Conservation (phyloP, 2,329 filamentous ascomycete species). For the Botryosphaeria dothidea region DNA sequence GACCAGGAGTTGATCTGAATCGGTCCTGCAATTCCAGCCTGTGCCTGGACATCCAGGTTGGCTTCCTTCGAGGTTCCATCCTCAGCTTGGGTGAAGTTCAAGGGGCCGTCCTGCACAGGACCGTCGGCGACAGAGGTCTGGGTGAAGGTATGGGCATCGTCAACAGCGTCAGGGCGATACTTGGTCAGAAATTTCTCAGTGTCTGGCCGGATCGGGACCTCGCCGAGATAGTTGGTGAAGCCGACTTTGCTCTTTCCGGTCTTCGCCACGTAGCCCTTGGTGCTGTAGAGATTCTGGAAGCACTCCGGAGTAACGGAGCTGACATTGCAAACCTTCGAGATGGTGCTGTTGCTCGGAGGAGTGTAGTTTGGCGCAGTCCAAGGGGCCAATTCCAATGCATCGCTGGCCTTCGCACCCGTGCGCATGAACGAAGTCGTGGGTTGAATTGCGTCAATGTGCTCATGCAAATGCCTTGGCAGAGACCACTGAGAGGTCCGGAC, state of each 20-base stretch:
- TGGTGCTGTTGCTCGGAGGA: conserved; percentile 3
- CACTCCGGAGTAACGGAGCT: conserved; percentile 53
- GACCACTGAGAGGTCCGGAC: conserved; percentile 43
- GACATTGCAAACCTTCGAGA: conserved; percentile 24
- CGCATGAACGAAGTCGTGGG: conserved; percentile 52
- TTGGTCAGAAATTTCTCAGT: conserved; percentile 47
- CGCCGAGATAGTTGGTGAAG: conserved; percentile 56
- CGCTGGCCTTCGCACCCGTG: conserved; percentile 19
- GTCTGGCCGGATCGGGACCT: conserved; percentile 54
- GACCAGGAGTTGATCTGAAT: conserved; percentile 60
- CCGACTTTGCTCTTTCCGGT: conserved; percentile 50
- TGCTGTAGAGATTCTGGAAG: conserved; percentile 56
- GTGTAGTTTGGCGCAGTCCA: neutral
- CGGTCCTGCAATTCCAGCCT: conserved; percentile 56
- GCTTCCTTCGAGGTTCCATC: conserved; percentile 52
- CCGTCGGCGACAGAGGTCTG: conserved; percentile 32
- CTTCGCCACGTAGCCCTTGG: conserved; percentile 53
- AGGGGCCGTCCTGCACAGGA: conserved; percentile 22
- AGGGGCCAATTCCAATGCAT: neutral
- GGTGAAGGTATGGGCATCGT: conserved; percentile 50
- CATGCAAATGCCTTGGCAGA: conserved; percentile 40
- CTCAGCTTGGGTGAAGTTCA: neutral
- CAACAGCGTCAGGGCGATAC: conserved; percentile 54
- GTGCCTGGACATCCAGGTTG: conserved; percentile 63
- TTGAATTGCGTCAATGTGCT: conserved; percentile 50